Evolutionary conservation across 2,329 filamentous ascomycete species (phyloP).

Genomic region (Myriosclerotinia scirpicola): DNA sequence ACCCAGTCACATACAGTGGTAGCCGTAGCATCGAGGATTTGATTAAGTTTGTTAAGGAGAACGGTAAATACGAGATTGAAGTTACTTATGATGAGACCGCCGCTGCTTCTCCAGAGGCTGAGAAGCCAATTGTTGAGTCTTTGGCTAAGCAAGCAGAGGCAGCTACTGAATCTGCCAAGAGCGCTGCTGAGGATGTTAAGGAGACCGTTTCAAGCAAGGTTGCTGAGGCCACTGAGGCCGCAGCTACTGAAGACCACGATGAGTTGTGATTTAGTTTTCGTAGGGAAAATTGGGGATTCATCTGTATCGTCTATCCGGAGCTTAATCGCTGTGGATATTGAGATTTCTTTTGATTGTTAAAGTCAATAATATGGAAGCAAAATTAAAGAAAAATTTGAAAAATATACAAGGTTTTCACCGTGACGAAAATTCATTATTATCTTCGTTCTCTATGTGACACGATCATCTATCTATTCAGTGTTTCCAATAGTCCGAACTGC

Average conservation of each 20-base stretch:
- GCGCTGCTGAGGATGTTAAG: conserved; percentile 49
- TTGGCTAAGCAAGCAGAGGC: conserved; percentile 44
- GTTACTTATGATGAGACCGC: conserved; percentile 57
- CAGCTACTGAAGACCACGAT: conserved; percentile 55
- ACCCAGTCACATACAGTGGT: conserved; percentile 83
- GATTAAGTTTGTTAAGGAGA: conserved; percentile 88
- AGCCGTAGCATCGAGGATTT: conserved; percentile 89
- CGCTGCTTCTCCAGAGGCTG: conserved; percentile 47
- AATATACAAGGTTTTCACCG: background rate
- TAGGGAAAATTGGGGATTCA: conserved; percentile 35
- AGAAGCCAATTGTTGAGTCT: conserved; percentile 43
- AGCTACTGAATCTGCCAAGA: conserved; percentile 42
- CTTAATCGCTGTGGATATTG: background rate
- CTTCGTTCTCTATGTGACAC: too few relatives aligned
- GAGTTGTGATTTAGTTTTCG: conserved; percentile 62
- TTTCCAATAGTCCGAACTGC: too few relatives aligned
- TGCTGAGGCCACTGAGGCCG: conserved; percentile 48
- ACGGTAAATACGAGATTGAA: conserved; percentile 83
- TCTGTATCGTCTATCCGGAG: conserved; percentile 35
- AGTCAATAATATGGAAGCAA: conserved; percentile 8
- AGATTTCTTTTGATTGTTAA: conserved; percentile 16
- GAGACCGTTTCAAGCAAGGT: conserved; percentile 50
- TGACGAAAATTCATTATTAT: background rate
- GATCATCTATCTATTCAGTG: background rate
- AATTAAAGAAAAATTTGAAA: background rate